These are phyloP conservation scores for Alternaria gansuensis DNA, from an alignment of 2,329 filamentous ascomycete species.

Conservation along the genomic window DNA sequence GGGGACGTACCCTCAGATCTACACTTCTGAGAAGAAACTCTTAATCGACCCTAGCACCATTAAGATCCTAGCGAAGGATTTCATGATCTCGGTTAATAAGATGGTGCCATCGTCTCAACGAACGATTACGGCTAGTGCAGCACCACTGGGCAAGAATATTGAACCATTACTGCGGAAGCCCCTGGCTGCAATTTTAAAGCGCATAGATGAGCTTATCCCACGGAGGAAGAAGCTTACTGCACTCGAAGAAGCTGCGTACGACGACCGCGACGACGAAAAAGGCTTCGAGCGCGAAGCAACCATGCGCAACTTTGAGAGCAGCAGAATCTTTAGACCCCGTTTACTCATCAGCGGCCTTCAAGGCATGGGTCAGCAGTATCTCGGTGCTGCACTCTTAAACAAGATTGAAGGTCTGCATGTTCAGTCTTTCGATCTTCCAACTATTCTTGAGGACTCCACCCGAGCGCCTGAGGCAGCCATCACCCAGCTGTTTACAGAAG, in stretches of 20 bases:
- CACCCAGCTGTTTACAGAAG: conserved; percentile 89
- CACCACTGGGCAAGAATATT: conserved; percentile 79
- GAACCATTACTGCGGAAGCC: conserved; percentile 82
- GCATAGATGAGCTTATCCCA: conserved; percentile 80
- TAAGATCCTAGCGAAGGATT: conserved; percentile 88
- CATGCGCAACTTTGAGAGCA: conserved; percentile 77
- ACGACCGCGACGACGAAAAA: conserved; percentile 80
- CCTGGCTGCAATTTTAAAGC: conserved; percentile 71
- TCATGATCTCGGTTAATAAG: conserved; percentile 96
- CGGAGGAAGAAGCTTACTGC: conserved; percentile 87
- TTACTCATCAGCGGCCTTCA: conserved; percentile 81
- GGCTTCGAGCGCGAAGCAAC: conserved; percentile 86
- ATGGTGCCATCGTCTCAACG: conserved; percentile 94
- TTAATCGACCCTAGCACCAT: conserved; percentile 87
- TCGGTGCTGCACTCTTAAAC: conserved; percentile 84
- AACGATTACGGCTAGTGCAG: conserved; percentile 83
- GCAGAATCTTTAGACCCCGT: conserved; percentile 86
- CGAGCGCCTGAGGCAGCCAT: conserved; percentile 87
- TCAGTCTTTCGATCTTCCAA: conserved; percentile 91
- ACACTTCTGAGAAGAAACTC: conserved; percentile 87
- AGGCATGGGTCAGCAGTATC: conserved; percentile 94
- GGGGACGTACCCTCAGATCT: conserved; percentile 94
- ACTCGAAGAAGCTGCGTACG: conserved; percentile 93
- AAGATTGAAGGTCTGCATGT: conserved; percentile 94
- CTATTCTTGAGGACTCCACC: conserved; percentile 81